Conservation (phyloP, 164 flowering plant genomes). For the Liquidambar formosana region DNA sequence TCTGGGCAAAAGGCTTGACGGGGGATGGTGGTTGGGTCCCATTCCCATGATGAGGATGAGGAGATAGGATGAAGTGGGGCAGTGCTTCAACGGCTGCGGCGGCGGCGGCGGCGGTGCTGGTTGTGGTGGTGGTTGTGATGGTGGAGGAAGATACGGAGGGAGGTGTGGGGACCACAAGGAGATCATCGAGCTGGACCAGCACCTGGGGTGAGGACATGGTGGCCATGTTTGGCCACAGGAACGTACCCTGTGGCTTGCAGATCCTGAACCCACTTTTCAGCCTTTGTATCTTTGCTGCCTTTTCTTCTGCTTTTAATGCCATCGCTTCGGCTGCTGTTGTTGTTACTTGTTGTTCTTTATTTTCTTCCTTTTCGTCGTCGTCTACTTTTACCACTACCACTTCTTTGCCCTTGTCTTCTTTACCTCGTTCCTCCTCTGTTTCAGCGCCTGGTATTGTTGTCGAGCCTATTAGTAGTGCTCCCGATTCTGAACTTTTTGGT, state of each 20-base stretch:
- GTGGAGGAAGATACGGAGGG: slow-evolving; percentile 52
- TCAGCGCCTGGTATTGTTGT: slow-evolving; percentile 7
- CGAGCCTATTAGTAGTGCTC: background rate
- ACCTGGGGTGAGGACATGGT: slow-evolving; percentile 18
- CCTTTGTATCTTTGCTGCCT: slow-evolving; percentile 54
- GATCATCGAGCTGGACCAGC: slow-evolving; percentile 15
- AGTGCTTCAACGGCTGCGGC: background rate
- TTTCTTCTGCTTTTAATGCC: slow-evolving; percentile 28
- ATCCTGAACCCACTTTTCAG: slow-evolving; percentile 77
- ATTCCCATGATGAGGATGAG: too few species aligned
- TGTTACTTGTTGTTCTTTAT: background rate
- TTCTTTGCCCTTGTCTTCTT: background rate
- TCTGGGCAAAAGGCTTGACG: slow-evolving; percentile 47
- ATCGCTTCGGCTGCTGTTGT: slow-evolving; percentile 10
- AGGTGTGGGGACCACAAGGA: slow-evolving; percentile 42
- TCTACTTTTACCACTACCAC: background rate
- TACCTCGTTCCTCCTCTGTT: slow-evolving; percentile 7
- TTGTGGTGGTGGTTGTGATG: slow-evolving; percentile 14
- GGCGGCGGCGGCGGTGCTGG: slow-evolving; percentile 5
- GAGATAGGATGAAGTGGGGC: background rate
- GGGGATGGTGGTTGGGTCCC: slow-evolving; percentile 18
- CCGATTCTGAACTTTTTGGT: slow-evolving; percentile 3
- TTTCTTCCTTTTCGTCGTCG: background rate
- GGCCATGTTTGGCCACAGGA: slow-evolving; percentile 51
- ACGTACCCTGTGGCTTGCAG: slow-evolving; percentile 64